Evolutionary conservation across 225 moss, liverwort and hornwort genomes (phyloP), one percentile per base, ranked within the genome.

Genomic region (Thuidium tamariscinum): DNA sequence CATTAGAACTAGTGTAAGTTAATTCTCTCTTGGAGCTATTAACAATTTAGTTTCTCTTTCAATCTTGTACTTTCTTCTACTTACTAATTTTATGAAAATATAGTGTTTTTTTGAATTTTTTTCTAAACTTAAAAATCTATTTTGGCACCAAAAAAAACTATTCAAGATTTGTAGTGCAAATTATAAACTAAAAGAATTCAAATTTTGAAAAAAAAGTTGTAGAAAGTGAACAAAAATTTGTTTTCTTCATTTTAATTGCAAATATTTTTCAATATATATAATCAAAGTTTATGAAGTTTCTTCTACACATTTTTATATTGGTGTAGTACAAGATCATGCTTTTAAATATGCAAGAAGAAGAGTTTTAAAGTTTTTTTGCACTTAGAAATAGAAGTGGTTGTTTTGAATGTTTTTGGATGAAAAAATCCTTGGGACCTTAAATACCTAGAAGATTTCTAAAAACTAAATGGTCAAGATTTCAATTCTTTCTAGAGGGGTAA

Each of bases 241-340:
- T 13, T 20, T 68, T 22, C 4, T 70, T 70, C 0, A 70, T 27
- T 44, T 44, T 70, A 15, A 26, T 9, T 10, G 3, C 9, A 26
- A 42, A 42, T 70, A 42, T 9, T 27, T 27, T 70, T 3, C 16
- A 44, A 71, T 16, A 2, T 3, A 12, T 3, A 3, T 5, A 0
- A 2, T 16, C 16, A 70, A 27, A 70, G 16, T 5, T 44, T 16
- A 0, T 44, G 15, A 44, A 27, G 26, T 26, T 3, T 16, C 1
- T 41, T 14, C 0, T 15, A 0, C 0, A 42, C 2, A 15, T 27
- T 70, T 9, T 15, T 0, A 69, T 15, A 3, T 1, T 41, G 0
- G 1, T 41, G 6, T 41, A 69, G 0, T 69, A 0, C 5, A 42
- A 41, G 16, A 69, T 39, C 8, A 1, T 70, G 16, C 16, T 42